Evolutionary conservation across 768 basidiomycete species (phyloP).

Genomic region (Pleurotus citrinopileatus): DNA sequence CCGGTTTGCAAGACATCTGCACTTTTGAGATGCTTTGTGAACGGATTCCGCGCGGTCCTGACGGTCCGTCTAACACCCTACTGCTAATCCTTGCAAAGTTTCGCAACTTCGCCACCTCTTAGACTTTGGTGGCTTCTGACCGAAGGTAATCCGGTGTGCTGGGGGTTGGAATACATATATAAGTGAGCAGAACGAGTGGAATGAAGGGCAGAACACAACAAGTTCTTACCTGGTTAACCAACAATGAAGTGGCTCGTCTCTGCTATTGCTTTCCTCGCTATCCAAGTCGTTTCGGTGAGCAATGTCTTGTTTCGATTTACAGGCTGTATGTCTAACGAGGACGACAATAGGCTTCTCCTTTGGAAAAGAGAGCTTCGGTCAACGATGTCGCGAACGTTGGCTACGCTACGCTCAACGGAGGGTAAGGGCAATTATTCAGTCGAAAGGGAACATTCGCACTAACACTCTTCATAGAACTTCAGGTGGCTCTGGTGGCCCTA

Average conservation of each 20-base stretch:
- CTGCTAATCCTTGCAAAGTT: background rate
- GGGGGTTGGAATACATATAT: background rate
- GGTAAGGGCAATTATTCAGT: background rate
- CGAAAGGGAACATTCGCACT: slow-evolving; percentile 1
- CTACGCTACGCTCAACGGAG: slow-evolving; percentile 26
- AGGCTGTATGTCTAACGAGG: background rate
- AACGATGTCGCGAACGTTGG: slow-evolving; percentile 36
- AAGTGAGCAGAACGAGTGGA: background rate
- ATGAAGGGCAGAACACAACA: slow-evolving; percentile 4
- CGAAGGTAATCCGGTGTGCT: slow-evolving; percentile 6
- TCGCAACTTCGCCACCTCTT: background rate
- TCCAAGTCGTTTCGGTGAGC: slow-evolving; percentile 23
- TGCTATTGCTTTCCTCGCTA: slow-evolving; percentile 27
- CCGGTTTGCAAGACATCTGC: background rate
- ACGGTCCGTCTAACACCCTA: background rate
- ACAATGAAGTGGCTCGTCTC: slow-evolving; percentile 33
- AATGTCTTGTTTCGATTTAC: too few species aligned
- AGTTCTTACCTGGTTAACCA: slow-evolving; percentile 6
- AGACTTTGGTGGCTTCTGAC: too few species aligned
- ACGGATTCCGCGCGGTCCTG: background rate
- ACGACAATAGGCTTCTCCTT: slow-evolving; percentile 12
- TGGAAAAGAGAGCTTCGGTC: slow-evolving; percentile 33
- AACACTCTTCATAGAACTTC: slow-evolving; percentile 29
- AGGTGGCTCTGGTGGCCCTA: slow-evolving; percentile 42
- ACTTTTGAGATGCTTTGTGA: background rate